Conservation (phyloP, 2,329 filamentous ascomycete species). For the Eurotiales sp. region DNA sequence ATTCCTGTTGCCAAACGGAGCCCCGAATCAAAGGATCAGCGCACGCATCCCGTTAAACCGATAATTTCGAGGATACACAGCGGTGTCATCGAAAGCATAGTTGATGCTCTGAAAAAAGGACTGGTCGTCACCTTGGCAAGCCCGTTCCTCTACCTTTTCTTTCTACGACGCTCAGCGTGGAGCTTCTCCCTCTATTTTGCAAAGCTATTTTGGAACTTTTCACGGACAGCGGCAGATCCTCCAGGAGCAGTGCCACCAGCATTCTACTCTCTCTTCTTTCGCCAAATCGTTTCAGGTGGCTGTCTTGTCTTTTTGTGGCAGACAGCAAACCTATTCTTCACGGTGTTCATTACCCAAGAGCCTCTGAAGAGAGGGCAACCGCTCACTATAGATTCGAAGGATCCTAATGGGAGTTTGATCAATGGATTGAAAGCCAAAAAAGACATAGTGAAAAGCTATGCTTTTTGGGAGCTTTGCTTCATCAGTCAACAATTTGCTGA, state of each 20-base stretch:
- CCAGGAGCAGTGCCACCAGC: conserved; percentile 55
- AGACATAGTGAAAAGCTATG: conserved; percentile 71
- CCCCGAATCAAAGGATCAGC: conserved; percentile 29
- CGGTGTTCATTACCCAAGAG: conserved; percentile 72
- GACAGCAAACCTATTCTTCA: conserved; percentile 71
- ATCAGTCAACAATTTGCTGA: conserved; percentile 71
- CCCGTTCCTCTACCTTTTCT: conserved; percentile 57
- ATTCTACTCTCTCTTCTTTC: conserved; percentile 53
- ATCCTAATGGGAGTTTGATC: conserved; percentile 85
- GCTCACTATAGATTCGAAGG: conserved; percentile 78
- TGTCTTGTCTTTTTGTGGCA: conserved; percentile 73
- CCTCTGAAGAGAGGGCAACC: conserved; percentile 82
- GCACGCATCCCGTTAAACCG: conserved; percentile 33
- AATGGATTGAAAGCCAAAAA: conserved; percentile 83
- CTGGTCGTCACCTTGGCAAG: conserved; percentile 44
- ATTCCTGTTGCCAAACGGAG: conserved; percentile 44
- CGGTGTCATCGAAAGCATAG: conserved; percentile 28
- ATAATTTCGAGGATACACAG: conserved; percentile 38
- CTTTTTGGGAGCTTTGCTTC: conserved; percentile 83
- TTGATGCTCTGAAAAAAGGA: conserved; percentile 32
- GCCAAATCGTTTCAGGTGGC: conserved; percentile 59
- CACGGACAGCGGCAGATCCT: conserved; percentile 62
- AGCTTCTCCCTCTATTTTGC: conserved; percentile 65
- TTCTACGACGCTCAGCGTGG: conserved; percentile 65
- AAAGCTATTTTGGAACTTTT: conserved; percentile 70